phyloP scores from a whole-genome alignment of 2,329 filamentous ascomycete species.

The Grosmannia serpens region DNA sequence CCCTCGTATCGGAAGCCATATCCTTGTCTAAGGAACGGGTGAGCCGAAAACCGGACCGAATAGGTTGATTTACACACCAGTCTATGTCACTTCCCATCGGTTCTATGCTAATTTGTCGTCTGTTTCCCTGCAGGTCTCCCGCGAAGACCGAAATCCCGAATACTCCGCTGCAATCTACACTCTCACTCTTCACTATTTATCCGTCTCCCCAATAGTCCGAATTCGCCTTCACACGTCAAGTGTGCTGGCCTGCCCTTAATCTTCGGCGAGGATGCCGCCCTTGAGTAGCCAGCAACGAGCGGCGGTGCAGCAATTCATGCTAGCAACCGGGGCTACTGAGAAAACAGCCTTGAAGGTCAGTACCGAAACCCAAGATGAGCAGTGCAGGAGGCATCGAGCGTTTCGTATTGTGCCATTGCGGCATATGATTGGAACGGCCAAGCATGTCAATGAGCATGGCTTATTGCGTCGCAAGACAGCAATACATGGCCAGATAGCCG shows the following conservation, averaged over 20 bases:
- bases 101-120: neutral
- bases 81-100: neutral
- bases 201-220: neutral
- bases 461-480: neutral
- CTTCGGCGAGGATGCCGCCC: constrained; percentile 14
- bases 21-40: too few species aligned
- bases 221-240: neutral
- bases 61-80: neutral
- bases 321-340: constrained; percentile 31
- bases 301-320: constrained; percentile 29
- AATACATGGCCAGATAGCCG: neutral
- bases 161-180: neutral
- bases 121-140: neutral
- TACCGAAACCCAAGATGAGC: neutral
- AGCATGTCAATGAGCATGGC: neutral
- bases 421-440: neutral
- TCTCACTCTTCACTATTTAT: neutral
- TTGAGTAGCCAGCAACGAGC: constrained; percentile 23
- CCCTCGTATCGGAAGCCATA: neutral
- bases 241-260: neutral
- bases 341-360: constrained; percentile 33
- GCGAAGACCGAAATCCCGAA: neutral
- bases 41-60: neutral
- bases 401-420: neutral
- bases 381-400: neutral